Percentiles rank a stretch among this genome's conserved stretches.
phyloP scores from a whole-genome alignment of 305 asterid genomes.

The Rubia peregrina region DNA sequence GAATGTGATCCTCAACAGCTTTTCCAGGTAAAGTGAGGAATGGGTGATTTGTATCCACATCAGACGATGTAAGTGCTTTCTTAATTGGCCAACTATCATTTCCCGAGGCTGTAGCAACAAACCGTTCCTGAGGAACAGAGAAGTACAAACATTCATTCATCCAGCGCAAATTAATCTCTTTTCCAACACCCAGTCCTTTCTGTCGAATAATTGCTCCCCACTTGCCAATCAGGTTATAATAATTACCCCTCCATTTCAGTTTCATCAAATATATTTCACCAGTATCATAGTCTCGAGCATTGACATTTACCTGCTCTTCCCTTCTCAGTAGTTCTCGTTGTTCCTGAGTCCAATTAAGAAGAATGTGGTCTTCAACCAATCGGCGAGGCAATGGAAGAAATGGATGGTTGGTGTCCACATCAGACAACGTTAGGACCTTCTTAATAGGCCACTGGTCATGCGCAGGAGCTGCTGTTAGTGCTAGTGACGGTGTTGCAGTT shows the following conservation, averaged over 20 bases:
- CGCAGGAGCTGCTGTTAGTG: slow-evolving; percentile 23
- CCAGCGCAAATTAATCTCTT: slow-evolving; percentile 66
- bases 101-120: slow-evolving; percentile 38
- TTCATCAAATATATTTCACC: slow-evolving; percentile 65
- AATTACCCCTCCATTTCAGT: slow-evolving; percentile 62
- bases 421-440: slow-evolving; percentile 58
- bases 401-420: slow-evolving; percentile 68
- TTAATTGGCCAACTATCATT: slow-evolving; percentile 70
- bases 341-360: slow-evolving; percentile 53
- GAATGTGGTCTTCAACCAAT: slow-evolving; percentile 64
- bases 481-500: slow-evolving; percentile 32
- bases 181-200: slow-evolving; percentile 68
- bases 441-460: slow-evolving; percentile 70
- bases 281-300: slow-evolving; percentile 54
- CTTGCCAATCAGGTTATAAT: slow-evolving; percentile 62
- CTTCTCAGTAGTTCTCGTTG: slow-evolving; percentile 54
- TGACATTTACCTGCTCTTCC: slow-evolving; percentile 60
- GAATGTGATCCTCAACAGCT: slow-evolving; percentile 71
- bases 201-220: slow-evolving; percentile 67
- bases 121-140: slow-evolving; percentile 57
- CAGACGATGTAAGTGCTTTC: slow-evolving; percentile 65
- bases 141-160: slow-evolving; percentile 55
- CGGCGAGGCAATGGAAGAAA: slow-evolving; percentile 70
- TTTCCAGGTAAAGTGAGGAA: slow-evolving; percentile 75
- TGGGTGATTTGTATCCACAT: slow-evolving; percentile 75